phyloP scores from a whole-genome alignment of 345 rosid genomes.

The Eucalyptus marginata region DNA sequence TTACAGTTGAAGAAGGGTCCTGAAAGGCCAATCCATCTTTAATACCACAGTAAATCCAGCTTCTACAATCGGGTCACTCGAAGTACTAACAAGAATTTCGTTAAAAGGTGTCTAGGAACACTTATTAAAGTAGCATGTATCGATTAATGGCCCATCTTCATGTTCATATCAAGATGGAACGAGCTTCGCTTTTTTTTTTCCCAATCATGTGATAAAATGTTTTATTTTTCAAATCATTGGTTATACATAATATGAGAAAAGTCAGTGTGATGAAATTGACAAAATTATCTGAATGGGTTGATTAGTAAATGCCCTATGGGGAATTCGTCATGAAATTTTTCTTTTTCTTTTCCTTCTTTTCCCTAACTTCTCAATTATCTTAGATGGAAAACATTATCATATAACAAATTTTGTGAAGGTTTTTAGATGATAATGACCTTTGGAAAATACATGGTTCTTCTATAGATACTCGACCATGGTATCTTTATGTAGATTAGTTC shows the following conservation, averaged over 20 bases:
- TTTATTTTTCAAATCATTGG: neutral
- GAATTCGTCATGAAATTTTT: neutral
- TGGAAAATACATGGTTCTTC: neutral
- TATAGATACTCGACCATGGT: neutral
- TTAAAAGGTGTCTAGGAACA: neutral
- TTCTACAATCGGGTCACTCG: conserved; percentile 30
- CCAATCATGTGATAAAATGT: neutral
- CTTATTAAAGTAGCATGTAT: neutral
- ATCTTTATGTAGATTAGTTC: neutral
- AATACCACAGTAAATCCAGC: conserved; percentile 31
- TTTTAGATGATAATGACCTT: neutral
- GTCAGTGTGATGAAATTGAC: neutral
- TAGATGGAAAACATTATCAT: neutral
- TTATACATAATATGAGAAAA: neutral
- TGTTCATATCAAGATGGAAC: neutral
- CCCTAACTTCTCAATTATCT: neutral
- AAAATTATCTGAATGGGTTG: neutral
- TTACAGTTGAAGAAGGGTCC: conserved; percentile 35
- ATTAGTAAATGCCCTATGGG: neutral
- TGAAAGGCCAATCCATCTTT: conserved; percentile 13
- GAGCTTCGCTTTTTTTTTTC: neutral
- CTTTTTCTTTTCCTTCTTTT: neutral
- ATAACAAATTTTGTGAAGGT: neutral
- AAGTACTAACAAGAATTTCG: neutral
- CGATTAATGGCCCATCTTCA: neutral